Conservation (phyloP, 2,329 filamentous ascomycete genomes). For the Microcyclospora tardicrescens region DNA sequence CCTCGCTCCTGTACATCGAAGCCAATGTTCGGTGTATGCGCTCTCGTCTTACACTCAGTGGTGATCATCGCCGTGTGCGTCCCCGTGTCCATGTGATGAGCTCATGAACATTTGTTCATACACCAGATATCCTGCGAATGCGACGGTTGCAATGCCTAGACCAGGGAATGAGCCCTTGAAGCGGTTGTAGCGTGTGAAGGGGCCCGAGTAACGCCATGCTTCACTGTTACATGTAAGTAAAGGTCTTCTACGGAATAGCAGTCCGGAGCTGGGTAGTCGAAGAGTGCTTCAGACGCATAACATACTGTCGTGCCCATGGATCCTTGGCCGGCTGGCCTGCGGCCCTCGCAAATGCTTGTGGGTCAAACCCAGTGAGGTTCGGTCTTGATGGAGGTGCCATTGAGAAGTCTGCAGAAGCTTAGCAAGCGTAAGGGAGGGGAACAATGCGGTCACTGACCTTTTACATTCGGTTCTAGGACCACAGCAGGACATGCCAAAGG, state of each 20-base stretch:
- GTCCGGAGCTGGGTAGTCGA: background rate
- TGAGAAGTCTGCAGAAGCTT: no score
- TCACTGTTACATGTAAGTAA: constrained; percentile 48
- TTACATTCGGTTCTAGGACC: no score
- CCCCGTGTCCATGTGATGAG: constrained; percentile 38
- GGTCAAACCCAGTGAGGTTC: constrained; percentile 88
- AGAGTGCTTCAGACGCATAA: constrained; percentile 1
- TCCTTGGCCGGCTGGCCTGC: constrained; percentile 49
- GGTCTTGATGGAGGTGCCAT: constrained; percentile 29
- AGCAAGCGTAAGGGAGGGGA: no score
- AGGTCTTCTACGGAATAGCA: background rate
- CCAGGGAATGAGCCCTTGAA: constrained; percentile 81
- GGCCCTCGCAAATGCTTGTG: constrained; percentile 63
- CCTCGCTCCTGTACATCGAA: no score
- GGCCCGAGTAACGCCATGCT: constrained; percentile 84
- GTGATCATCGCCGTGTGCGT: constrained; percentile 10
- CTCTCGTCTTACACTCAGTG: constrained; percentile 2
- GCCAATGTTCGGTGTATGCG: no score
- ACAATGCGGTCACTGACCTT: no score
- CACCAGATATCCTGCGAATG: constrained; percentile 77
- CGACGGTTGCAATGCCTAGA: constrained; percentile 80
- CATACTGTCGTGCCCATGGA: constrained; percentile 51
- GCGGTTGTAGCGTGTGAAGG: constrained; percentile 77
- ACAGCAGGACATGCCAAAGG: no score
- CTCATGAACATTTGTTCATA: constrained; percentile 82